Evolutionary conservation across 495 filamentous ascomycete genomes (phyloP), one percentile per base, ranked within the genome.

Genomic region (Neurospora sp.): DNA sequence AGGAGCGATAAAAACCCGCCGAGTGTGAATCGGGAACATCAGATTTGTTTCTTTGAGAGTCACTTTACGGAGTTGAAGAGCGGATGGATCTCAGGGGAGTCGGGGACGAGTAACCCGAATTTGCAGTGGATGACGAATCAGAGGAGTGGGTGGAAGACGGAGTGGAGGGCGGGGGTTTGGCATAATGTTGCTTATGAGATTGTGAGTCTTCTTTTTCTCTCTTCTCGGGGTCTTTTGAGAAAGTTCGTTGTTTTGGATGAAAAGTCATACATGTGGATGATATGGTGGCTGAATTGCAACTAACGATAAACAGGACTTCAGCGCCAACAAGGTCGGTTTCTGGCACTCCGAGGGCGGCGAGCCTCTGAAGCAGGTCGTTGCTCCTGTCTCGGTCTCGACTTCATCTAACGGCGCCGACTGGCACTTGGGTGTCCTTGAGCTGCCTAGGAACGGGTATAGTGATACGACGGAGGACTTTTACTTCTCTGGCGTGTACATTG

Each of bases 61-160:
- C 90, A 92, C 80, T 92, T 91, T 79, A 92, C 90, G 41, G 90
- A 92, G 82, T 76, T 93, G 75, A 91, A 92, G 81, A 90, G 88
- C 76, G 91, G 90, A 68, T 87, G 86, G 85, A 83, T 90, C 73
- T 84, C 82, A 69, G 88, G 89, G 70, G 88, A 89, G 79, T 74
- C 77, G 69, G 88, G 85, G 40, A 85, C 86, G 38, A 77, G 76
- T 69, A 88, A 91, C 75, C 75, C 80, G 1, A 81, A 84, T 74
- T 69, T 85, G 79, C 83, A 84, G 79, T 85, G 81, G 76, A 84
- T 84, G 83, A 81, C 81, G 41, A 80, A 76, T 61, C 79, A 82
- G 75, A 79, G 80, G 76, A 79, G 76, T 69, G 78, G 80, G 74
- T 83, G 81, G 82, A 83, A 82, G 79, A 79, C 79, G 68, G 82